Conservation (phyloP, 805 yeast species). For the Kurtzmaniella fragi region DNA sequence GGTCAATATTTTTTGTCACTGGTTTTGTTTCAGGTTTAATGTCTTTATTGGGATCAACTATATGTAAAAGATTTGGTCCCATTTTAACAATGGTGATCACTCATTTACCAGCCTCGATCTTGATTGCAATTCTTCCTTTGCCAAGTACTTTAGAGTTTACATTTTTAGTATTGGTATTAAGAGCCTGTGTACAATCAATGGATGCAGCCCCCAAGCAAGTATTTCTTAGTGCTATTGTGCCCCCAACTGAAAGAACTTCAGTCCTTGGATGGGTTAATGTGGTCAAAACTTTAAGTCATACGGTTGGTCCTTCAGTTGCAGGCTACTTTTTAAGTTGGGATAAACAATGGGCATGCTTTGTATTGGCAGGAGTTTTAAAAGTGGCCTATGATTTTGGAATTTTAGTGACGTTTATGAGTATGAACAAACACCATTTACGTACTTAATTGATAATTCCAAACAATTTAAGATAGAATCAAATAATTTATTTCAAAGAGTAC, state of each 20-base stretch:
- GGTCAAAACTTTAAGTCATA: constrained; percentile 36
- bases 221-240: constrained; percentile 37
- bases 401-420: constrained; percentile 20
- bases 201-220: constrained; percentile 47
- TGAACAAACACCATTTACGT: constrained; percentile 16
- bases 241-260: constrained; percentile 36
- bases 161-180: constrained; percentile 23
- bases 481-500: no score
- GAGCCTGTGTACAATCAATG: constrained; percentile 42
- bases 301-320: constrained; percentile 38
- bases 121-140: constrained; percentile 34
- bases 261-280: constrained; percentile 43
- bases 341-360: constrained; percentile 38
- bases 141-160: constrained; percentile 28
- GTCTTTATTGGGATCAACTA: constrained; percentile 38
- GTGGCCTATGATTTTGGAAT: constrained; percentile 38
- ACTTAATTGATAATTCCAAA: background rate
- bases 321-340: constrained; percentile 33
- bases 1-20: constrained; percentile 34
- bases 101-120: constrained; percentile 39
- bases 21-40: constrained; percentile 34
- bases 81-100: constrained; percentile 41
- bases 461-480: constrained; percentile 2
- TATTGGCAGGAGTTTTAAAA: constrained; percentile 37
- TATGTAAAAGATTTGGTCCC: constrained; percentile 41